phyloP scores from a whole-genome alignment of 1,284 basidiomycete genomes.

The Microbotryum intermedium region DNA sequence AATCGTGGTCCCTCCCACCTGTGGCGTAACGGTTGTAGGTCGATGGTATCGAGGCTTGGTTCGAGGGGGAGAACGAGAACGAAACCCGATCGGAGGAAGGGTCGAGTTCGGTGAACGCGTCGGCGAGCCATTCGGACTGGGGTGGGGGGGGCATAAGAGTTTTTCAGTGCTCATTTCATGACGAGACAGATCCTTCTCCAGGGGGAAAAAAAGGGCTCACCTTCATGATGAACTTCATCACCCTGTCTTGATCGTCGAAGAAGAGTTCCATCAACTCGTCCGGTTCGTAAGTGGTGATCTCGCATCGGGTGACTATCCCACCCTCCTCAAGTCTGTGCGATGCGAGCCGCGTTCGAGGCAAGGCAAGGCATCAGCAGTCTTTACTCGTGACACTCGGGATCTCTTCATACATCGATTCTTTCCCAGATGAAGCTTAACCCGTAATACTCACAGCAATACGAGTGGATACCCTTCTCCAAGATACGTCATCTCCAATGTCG shows the following conservation, averaged over 20 bases:
- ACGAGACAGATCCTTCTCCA: background rate
- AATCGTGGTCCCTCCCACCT: constrained; percentile 17
- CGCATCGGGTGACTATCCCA: constrained; percentile 79
- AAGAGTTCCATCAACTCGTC: constrained; percentile 70
- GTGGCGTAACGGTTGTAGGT: constrained; percentile 12
- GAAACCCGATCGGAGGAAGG: constrained; percentile 71
- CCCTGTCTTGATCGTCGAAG: constrained; percentile 61
- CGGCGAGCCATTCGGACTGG: constrained; percentile 84
- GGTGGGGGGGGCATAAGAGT: too few species aligned
- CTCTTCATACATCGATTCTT: too few species aligned
- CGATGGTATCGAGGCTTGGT: background rate
- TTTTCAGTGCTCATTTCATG: background rate
- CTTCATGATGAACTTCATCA: constrained; percentile 78
- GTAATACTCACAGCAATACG: constrained; percentile 64
- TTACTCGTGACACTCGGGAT: too few species aligned
- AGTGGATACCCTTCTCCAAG: constrained; percentile 69
- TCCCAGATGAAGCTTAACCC: background rate
- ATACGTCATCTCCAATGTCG: constrained; percentile 78
- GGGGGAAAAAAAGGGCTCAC: constrained; percentile 40
- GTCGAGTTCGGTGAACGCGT: constrained; percentile 82
- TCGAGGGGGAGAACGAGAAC: constrained; percentile 50
- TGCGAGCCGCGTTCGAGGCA: too few species aligned
- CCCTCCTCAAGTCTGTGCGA: constrained; percentile 64
- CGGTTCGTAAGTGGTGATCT: constrained; percentile 75
- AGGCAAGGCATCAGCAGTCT: too few species aligned